These are phyloP conservation scores for Magnaporthiopsis rhizophila DNA, from an alignment of 2,329 filamentous ascomycete genomes.

Conservation along the genomic window DNA sequence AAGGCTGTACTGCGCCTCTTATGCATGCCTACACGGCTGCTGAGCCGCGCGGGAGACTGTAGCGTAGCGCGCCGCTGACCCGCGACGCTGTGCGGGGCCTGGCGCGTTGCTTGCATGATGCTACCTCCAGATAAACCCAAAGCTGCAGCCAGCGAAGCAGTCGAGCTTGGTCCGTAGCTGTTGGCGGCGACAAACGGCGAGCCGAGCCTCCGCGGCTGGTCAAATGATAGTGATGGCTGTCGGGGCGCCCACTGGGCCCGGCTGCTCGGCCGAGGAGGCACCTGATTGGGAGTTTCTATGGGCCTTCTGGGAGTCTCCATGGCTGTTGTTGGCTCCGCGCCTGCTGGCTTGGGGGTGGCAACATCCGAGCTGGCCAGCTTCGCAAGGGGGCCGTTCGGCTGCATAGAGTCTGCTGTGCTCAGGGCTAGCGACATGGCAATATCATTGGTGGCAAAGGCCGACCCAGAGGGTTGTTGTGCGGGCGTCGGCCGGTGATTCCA, in stretches of 20 bases:
- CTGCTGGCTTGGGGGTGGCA: constrained; percentile 10
- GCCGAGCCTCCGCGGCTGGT: constrained; percentile 12
- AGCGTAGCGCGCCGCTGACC: constrained; percentile 34
- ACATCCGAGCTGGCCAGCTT: constrained; percentile 39
- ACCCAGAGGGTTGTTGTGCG: constrained; percentile 29
- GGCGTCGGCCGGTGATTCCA: constrained; percentile 42
- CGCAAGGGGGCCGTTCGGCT: constrained; percentile 52
- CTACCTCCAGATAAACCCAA: constrained; percentile 22
- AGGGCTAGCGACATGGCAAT: constrained; percentile 56
- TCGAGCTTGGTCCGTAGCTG: constrained; percentile 56
- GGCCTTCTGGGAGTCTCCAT: no score
- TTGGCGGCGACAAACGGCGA: constrained; percentile 47
- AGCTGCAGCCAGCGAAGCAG: constrained; percentile 35
- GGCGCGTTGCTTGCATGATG: constrained; percentile 22
- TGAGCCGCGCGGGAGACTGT: constrained; percentile 46
- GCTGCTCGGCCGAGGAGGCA: neutral
- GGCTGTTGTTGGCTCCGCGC: constrained; percentile 12
- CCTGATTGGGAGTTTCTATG: neutral
- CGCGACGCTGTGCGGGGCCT: constrained; percentile 39
- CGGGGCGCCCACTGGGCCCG: neutral
- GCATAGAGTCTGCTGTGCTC: constrained; percentile 58
- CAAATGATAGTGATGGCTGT: neutral
- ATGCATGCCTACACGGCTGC: constrained; percentile 39
- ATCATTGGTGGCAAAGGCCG: constrained; percentile 50
- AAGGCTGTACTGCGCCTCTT: constrained; percentile 36